Evolutionary conservation across 2,329 filamentous ascomycete species (phyloP).

Genomic region (Lasiodiplodia hormozganensis): DNA sequence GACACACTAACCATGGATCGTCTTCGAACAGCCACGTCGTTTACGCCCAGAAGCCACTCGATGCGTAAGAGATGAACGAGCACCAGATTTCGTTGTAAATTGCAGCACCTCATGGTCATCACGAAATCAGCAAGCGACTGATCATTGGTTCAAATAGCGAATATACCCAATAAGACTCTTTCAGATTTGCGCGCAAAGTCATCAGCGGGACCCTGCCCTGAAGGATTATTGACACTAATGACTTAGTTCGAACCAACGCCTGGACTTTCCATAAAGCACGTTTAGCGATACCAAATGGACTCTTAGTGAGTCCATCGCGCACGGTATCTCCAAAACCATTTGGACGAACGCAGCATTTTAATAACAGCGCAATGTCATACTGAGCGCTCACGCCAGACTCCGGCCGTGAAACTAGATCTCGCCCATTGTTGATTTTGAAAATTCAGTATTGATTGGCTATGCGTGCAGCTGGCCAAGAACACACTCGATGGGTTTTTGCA

Average conservation of each 20-base stretch:
- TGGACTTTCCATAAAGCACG: neutral
- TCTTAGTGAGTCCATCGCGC: neutral
- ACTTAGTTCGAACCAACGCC: neutral
- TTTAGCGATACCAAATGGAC: neutral
- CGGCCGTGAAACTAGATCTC: no score
- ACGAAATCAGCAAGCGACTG: neutral
- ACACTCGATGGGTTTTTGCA: neutral
- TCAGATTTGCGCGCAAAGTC: neutral
- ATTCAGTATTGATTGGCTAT: no score
- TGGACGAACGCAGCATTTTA: neutral
- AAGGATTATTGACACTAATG: neutral
- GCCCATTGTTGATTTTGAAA: no score
- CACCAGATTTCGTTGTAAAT: neutral
- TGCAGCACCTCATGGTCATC: neutral
- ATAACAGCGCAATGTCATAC: neutral
- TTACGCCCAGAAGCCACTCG: slow-evolving; percentile 26
- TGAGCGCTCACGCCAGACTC: no score
- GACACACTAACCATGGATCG: neutral
- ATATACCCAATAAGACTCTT: slow-evolving; percentile 13
- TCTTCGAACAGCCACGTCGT: slow-evolving; percentile 11
- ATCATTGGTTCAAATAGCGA: slow-evolving; percentile 1
- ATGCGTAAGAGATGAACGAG: neutral
- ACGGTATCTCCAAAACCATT: neutral
- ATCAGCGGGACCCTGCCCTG: neutral
- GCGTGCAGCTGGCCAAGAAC: no score